Evolutionary conservation across 495 filamentous ascomycete genomes (phyloP), one percentile per base, ranked within the genome.

Genomic region (Parmelia sp.): DNA sequence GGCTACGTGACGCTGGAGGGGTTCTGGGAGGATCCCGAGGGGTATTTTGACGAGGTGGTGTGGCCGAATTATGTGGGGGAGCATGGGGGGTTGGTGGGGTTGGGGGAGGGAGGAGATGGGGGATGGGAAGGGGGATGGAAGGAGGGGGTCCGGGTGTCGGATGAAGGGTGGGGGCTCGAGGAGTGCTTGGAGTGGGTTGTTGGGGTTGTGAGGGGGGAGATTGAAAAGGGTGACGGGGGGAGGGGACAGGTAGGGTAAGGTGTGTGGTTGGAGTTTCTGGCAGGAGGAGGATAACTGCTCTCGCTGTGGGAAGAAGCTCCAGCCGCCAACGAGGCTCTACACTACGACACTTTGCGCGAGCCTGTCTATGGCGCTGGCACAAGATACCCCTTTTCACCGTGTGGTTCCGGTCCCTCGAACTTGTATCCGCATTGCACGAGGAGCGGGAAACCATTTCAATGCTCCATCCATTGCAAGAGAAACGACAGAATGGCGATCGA

Each of bases 11-110:
- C 78, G 19, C 73, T 84, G 14, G 84, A 85, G 73, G 92, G 92
- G 21, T 97, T 96, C 77, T 98, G 93, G 94, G 81, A 83, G 25
- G 94, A 98, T 73, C 94, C 94, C 3, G 89, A 89, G 1, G 92
- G 90, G 0, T 98, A 97, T 75, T 91, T 97, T 55, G 94, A 98
- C 69, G 82, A 88, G 75, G 82, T 98, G 62, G 94, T 98, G 5
- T 98, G 94, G 94, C 92, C 92, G 35, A 89, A 91, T 65, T 97
- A 96, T 73, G 90, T 88, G 27, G 77, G 79, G 68, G 82, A 88
- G 72, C 91, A 97, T 77, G 73, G 76, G 62, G 91, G 86, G 77
- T 74, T 97, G 68, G 89, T 96, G 73, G 68, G 86, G 64, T 76
- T 77, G 27, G 84, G 82, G 4, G 80, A 89, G 73, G 86, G 87